Conservation (phyloP, 345 rosid species). For the Cochlearia excelsa region DNA sequence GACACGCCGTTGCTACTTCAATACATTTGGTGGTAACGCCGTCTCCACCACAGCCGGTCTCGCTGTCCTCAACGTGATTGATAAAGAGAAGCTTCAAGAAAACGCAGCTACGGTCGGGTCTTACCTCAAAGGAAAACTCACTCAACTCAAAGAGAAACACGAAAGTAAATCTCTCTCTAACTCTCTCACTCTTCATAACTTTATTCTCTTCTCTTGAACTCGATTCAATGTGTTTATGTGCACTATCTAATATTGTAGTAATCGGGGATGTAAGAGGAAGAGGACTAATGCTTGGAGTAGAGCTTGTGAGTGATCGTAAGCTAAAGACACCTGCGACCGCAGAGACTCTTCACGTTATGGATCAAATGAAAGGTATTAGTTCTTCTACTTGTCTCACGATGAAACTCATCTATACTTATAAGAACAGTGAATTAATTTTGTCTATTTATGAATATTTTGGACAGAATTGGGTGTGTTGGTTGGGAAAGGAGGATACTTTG, state of each 20-base stretch:
- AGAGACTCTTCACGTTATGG: constrained; percentile 73
- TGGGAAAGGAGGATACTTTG: constrained; percentile 85
- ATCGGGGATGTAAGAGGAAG: constrained; percentile 95
- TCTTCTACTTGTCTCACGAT: not conserved
- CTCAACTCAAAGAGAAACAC: constrained; percentile 69
- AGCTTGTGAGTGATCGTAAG: constrained; percentile 77
- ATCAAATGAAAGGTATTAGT: constrained; percentile 70
- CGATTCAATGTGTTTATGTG: not conserved
- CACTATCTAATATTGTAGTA: constrained; percentile 38
- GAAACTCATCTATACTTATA: too few species aligned
- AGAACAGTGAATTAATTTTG: too few species aligned
- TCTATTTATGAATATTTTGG: not conserved
- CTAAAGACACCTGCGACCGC: constrained; percentile 79
- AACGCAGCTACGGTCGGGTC: constrained; percentile 79
- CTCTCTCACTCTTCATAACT: not conserved
- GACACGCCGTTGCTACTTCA: constrained; percentile 77
- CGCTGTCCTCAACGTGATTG: constrained; percentile 82
- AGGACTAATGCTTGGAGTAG: constrained; percentile 95
- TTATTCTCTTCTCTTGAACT: not conserved
- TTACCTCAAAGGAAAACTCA: constrained; percentile 64
- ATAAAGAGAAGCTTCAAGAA: constrained; percentile 87
- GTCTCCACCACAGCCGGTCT: constrained; percentile 83
- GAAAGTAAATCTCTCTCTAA: constrained; percentile 48
- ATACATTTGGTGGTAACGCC: constrained; percentile 94
- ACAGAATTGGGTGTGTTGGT: constrained; percentile 79